A percentile compares a stretch with the other conserved stretches of the same genome.
phyloP scores from a whole-genome alignment of 1,284 basidiomycete species.

The Tylopilus orsonianus region DNA sequence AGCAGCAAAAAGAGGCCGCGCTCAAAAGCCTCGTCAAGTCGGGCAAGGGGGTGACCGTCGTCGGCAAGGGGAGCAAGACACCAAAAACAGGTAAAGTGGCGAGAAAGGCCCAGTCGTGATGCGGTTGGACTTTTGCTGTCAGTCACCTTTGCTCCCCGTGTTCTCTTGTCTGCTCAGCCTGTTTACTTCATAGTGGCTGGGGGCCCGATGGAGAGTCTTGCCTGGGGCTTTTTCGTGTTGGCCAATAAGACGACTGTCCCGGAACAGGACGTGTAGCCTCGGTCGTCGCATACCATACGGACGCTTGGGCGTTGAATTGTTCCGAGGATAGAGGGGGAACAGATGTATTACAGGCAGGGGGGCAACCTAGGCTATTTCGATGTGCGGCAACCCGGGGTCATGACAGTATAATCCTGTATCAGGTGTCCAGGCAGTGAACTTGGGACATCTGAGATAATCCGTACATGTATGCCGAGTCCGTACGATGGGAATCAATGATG shows the following conservation, averaged over 20 bases:
- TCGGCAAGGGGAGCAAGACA: slow-evolving; percentile 65
- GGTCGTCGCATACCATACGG: not conserved
- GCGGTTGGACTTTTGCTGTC: no score
- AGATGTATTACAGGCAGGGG: not conserved
- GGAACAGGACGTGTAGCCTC: not conserved
- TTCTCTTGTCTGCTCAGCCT: not conserved
- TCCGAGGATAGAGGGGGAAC: not conserved
- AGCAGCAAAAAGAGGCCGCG: slow-evolving; percentile 82
- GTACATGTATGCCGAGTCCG: no score
- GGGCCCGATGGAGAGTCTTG: not conserved
- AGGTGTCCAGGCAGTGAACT: no score
- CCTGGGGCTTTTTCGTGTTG: not conserved
- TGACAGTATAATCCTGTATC: no score
- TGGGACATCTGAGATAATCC: no score
- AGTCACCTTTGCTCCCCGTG: no score
- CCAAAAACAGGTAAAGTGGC: slow-evolving; percentile 2
- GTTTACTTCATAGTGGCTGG: not conserved
- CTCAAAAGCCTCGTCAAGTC: slow-evolving; percentile 77
- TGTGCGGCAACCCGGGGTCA: no score
- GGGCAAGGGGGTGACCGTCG: slow-evolving; percentile 84
- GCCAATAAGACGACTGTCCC: not conserved
- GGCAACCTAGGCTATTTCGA: not conserved
- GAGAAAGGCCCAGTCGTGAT: slow-evolving; percentile 21
- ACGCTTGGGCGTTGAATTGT: not conserved
- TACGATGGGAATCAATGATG: no score